Base-by-base conservation (phyloP, 805 yeast species). In the Blastobotrys robertii region DNA sequence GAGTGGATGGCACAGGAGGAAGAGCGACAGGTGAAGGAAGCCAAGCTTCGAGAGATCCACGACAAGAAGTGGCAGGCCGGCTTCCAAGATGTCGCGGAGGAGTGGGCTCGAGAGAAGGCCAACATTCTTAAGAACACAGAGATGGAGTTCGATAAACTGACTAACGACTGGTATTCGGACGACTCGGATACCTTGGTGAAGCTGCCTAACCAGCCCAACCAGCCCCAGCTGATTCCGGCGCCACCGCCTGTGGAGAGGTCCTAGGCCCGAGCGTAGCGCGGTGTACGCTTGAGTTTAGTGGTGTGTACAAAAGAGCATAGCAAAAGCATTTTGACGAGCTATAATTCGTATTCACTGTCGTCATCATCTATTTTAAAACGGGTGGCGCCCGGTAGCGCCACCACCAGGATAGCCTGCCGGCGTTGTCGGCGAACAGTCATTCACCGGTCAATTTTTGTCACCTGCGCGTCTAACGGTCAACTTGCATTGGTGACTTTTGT, bases 121-220 rank as follows among this genome's bases (percentile, higher is more conserved):
- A 70, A 77, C 47, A 77, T 85, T 44, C 67, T 87, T 62, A 82
- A 83, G 57, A 86, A 86, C 57, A 77, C 88, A 11, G 95, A 85
- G 34, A 44, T 48, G 13, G 48, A 51, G 16, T 52, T 54, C 12
- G 55, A 51, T 30, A 53, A 55, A 29, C 40, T 45, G 31, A 49
- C 45, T 12, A 33, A 50, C 14, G 56, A 50, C 22, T 53, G 54
- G 49, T 45, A 45, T 32, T 35, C 52, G 22, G 51, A 49, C 41
- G 13, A 31, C n/a, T 32, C 12, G 12, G 39, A 33, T 13, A 36
- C 15, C 35, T 12, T 12, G 35, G 16, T 12, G 15, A 33, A 33
- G 4, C 10, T 33, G 33, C 33, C 33, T 30, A 19, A 19, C 25
- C 25, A 19, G 25, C 25, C 25, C 3, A 36, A 36, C 12, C 38